A percentile compares a stretch with the other conserved stretches of the same genome.
Evolutionary conservation across 2,329 filamentous ascomycete genomes (phyloP).

Genomic region (Neurospora sp.): DNA sequence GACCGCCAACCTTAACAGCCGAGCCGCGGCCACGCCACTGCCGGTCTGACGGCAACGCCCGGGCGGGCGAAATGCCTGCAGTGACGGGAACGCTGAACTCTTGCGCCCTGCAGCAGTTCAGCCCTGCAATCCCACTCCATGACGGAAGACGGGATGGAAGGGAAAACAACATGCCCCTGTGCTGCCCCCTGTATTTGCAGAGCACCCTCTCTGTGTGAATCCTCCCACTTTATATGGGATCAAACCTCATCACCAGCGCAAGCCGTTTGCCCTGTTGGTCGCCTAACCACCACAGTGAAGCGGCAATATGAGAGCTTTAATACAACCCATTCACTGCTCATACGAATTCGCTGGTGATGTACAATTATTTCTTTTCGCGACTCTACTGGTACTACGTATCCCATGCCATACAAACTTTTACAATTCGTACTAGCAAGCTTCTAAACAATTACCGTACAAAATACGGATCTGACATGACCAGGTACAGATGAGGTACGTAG

Average conservation of each 20-base stretch:
- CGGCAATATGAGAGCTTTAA: neutral
- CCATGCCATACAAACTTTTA: neutral
- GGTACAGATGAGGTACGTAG: neutral
- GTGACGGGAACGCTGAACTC: neutral
- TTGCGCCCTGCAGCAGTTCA: neutral
- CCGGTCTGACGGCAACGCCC: neutral
- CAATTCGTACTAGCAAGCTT: neutral
- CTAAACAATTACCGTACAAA: neutral
- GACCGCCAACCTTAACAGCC: neutral
- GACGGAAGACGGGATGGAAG: neutral
- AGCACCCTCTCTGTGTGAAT: neutral
- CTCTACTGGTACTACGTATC: neutral
- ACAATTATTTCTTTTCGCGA: neutral
- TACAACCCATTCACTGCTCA: neutral
- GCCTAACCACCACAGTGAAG: neutral
- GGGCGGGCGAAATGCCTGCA: neutral
- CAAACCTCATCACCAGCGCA: neutral
- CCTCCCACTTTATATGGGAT: neutral
- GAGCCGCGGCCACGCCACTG: neutral
- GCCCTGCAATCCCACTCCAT: neutral
- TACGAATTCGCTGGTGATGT: neutral
- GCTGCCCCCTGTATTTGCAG: neutral
- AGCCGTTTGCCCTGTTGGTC: neutral
- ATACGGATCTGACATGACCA: neutral
- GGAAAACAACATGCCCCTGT: neutral